Conservation (phyloP, 148 eudicot genomes). For the Cornus kousa region DNA sequence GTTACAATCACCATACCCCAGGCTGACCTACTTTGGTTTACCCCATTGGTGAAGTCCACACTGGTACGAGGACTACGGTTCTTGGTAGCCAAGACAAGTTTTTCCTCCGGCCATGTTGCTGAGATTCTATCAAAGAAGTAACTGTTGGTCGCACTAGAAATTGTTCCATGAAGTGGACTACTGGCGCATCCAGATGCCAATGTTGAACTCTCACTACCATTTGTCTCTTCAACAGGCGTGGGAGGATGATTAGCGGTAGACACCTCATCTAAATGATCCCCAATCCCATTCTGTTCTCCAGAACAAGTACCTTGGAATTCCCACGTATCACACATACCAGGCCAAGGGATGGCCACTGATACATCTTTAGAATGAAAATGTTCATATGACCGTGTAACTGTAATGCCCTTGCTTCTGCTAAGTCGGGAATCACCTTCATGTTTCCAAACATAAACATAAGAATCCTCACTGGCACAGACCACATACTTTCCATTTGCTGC, state of each 20-base stretch:
- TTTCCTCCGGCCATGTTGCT: slow-evolving; percentile 95
- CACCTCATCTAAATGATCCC: slow-evolving; percentile 41
- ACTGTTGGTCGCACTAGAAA: slow-evolving; percentile 59
- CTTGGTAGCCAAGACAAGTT: slow-evolving; percentile 58
- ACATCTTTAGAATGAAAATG: slow-evolving; percentile 86
- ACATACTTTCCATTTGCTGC: slow-evolving; percentile 76
- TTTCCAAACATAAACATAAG: slow-evolving; percentile 82
- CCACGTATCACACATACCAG: slow-evolving; percentile 50
- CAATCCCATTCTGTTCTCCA: slow-evolving; percentile 31
- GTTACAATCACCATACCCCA: slow-evolving; percentile 95
- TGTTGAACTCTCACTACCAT: slow-evolving; percentile 44
- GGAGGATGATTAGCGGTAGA: slow-evolving; percentile 63
- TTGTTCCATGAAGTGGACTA: slow-evolving; percentile 62
- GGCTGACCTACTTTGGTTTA: slow-evolving; percentile 56
- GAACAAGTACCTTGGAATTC: slow-evolving; percentile 36
- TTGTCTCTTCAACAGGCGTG: slow-evolving; percentile 61
- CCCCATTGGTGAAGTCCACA: slow-evolving; percentile 61
- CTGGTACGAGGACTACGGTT: slow-evolving; percentile 63
- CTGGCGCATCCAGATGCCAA: slow-evolving; percentile 42
- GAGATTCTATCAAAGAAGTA: slow-evolving; percentile 81
- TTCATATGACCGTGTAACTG: slow-evolving; percentile 68
- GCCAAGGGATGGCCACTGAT: slow-evolving; percentile 82
- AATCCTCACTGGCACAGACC: slow-evolving; percentile 88
- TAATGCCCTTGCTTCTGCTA: slow-evolving; percentile 65
- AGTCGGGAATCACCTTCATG: slow-evolving; percentile 77